A percentile compares a stretch with the other conserved stretches of the same genome.
Evolutionary conservation across 164 flowering plant species (phyloP).

Genomic region (Akebia trifoliata): DNA sequence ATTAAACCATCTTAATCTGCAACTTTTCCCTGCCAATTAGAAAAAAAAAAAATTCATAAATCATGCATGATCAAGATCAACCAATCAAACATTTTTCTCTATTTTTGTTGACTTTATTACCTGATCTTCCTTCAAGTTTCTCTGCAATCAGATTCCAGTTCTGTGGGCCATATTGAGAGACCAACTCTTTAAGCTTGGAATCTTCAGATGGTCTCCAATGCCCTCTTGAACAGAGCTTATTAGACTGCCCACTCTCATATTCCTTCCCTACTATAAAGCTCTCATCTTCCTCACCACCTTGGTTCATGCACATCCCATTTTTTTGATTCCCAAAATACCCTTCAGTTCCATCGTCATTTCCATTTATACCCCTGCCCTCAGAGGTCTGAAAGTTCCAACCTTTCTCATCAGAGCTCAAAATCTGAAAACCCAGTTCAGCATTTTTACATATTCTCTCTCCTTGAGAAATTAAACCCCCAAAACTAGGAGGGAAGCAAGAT

Average conservation of each 20-base stretch:
- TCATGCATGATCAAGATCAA: not conserved
- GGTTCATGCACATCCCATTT: constrained; percentile 9
- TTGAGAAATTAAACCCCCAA: constrained; percentile 6
- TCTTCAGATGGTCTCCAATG: constrained; percentile 34
- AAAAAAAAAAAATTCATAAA: not conserved
- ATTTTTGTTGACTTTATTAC: constrained; percentile 10
- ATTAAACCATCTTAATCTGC: constrained; percentile 82
- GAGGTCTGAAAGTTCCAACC: constrained; percentile 11
- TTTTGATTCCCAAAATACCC: constrained; percentile 5
- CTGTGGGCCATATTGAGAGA: constrained; percentile 27
- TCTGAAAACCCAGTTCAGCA: constrained; percentile 9
- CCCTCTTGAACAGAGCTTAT: constrained; percentile 21
- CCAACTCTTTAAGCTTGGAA: constrained; percentile 24
- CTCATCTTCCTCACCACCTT: not conserved
- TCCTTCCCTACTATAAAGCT: constrained; percentile 4
- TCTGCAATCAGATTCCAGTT: constrained; percentile 34
- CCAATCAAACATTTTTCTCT: not conserved
- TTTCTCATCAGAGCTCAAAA: constrained; percentile 2
- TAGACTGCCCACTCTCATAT: constrained; percentile 9
- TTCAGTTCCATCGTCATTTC: constrained; percentile 4
- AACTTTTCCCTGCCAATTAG: constrained; percentile 56
- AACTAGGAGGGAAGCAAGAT: not conserved
- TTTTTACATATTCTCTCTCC: not conserved
- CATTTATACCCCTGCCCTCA: constrained; percentile 6
- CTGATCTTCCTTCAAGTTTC: constrained; percentile 29